phyloP scores from a whole-genome alignment of 2,329 filamentous ascomycete species.

The Furcasterigmium furcatum region DNA sequence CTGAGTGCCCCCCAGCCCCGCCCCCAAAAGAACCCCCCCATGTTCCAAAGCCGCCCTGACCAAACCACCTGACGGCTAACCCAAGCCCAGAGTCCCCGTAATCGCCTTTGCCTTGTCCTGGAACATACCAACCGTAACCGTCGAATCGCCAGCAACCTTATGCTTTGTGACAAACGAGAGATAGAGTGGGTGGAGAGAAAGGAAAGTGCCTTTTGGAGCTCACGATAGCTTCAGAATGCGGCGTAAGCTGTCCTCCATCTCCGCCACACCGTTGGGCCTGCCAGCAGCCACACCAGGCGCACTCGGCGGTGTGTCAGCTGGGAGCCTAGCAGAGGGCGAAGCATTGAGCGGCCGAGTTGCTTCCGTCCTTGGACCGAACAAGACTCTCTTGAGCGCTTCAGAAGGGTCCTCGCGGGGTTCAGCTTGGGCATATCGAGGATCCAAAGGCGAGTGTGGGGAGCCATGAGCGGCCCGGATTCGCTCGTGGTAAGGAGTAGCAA shows the following conservation, averaged over 20 bases:
- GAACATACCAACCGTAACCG: too few species aligned
- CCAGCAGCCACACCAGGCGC: slow-evolving; percentile 2
- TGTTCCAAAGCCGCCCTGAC: too few species aligned
- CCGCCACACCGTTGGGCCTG: slow-evolving; percentile 35
- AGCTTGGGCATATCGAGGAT: not conserved
- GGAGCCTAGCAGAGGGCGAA: not conserved
- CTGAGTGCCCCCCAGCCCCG: too few species aligned
- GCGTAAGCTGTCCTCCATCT: slow-evolving; percentile 52
- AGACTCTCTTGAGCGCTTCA: slow-evolving; percentile 55
- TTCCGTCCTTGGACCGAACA: slow-evolving; percentile 40
- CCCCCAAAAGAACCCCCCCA: too few species aligned
- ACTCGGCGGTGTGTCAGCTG: slow-evolving; percentile 9
- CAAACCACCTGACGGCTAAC: too few species aligned
- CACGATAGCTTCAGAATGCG: slow-evolving; percentile 44
- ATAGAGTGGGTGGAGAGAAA: not conserved
- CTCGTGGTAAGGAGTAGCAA: slow-evolving; percentile 64
- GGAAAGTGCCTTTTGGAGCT: not conserved
- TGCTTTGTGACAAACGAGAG: too few species aligned
- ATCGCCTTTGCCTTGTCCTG: too few species aligned
- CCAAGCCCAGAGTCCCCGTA: too few species aligned
- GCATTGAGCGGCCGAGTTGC: not conserved
- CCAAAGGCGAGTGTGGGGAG: slow-evolving; percentile 12
- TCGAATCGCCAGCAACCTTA: too few species aligned
- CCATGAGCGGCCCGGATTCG: slow-evolving; percentile 54
- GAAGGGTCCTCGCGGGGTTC: slow-evolving; percentile 25